Evolutionary conservation across 2,329 filamentous ascomycete genomes (phyloP).

Genomic region (Nannizziopsis barbatae): DNA sequence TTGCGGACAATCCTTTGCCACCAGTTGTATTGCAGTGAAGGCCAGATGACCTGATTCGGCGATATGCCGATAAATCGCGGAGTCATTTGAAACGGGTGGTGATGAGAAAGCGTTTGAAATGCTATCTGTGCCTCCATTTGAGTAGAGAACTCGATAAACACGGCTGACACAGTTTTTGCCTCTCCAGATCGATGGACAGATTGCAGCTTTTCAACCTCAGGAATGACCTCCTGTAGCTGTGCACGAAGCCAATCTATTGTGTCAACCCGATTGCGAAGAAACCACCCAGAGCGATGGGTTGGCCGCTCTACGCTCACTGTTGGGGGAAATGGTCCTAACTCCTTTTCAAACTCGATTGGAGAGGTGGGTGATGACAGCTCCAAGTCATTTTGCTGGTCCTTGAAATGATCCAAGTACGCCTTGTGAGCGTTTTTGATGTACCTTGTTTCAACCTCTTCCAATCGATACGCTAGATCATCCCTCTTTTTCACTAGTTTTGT

Average conservation of each 20-base stretch:
- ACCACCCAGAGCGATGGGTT: conserved; percentile 54
- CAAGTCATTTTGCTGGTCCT: conserved; percentile 19
- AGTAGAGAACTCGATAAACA: conserved; percentile 79
- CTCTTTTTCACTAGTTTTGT: conserved; percentile 68
- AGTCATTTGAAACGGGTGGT: conserved; percentile 75
- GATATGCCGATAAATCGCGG: conserved; percentile 76
- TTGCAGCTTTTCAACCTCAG: conserved; percentile 57
- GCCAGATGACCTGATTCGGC: conserved; percentile 82
- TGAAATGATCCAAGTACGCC: conserved; percentile 51
- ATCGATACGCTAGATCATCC: conserved; percentile 61
- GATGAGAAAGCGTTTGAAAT: conserved; percentile 72
- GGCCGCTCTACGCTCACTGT: conserved; percentile 48
- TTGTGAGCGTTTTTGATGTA: conserved; percentile 69
- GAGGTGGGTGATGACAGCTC: conserved; percentile 23
- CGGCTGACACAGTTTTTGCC: conserved; percentile 56
- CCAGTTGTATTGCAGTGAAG: conserved; percentile 67
- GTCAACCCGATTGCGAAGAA: conserved; percentile 75
- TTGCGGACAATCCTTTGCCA: conserved; percentile 67
- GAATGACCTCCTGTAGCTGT: conserved; percentile 60
- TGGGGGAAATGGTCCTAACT: conserved; percentile 23
- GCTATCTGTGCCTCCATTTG: conserved; percentile 78
- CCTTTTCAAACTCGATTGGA: conserved; percentile 11
- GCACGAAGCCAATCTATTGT: conserved; percentile 75
- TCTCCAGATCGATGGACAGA: conserved; percentile 52
- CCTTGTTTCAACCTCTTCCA: conserved; percentile 80